phyloP scores from a whole-genome alignment of 129 eudicot species.

The Heracleum sosnowskyi region DNA sequence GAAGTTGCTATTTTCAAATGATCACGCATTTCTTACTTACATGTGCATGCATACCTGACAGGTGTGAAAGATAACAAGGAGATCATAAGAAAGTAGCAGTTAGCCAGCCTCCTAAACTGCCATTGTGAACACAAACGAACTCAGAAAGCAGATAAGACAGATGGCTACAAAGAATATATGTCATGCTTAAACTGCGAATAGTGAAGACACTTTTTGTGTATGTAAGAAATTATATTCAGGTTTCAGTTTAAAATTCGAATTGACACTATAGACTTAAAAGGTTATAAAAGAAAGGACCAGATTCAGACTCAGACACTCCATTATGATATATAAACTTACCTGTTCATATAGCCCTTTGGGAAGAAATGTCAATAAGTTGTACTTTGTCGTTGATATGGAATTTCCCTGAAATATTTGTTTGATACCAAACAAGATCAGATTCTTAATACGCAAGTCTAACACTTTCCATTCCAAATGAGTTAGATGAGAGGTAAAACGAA shows the following conservation, averaged over 20 bases:
- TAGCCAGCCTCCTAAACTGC: conserved; percentile 99
- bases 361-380: conserved; percentile 73
- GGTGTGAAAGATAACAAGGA: conserved; percentile 92
- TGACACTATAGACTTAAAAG: neutral
- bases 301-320: neutral
- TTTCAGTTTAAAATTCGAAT: neutral
- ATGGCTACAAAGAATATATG: neutral
- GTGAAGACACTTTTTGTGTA: neutral
- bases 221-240: neutral
- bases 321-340: conserved; percentile 33
- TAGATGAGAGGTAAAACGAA: neutral
- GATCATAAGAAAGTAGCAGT: conserved; percentile 85
- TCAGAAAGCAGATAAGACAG: neutral
- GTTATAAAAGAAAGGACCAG: neutral
- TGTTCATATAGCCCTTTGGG: conserved; percentile 96
- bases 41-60: conserved; percentile 72
- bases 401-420: conserved; percentile 64
- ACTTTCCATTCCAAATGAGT: neutral
- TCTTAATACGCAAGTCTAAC: neutral
- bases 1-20: neutral
- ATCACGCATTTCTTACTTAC: neutral
- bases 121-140: conserved; percentile 30
- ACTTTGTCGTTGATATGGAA: conserved; percentile 90
- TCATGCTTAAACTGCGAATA: neutral
- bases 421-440: conserved; percentile 9